Base-by-base conservation (phyloP, 164 flowering plant species). In the Houttuynia cordata region DNA sequence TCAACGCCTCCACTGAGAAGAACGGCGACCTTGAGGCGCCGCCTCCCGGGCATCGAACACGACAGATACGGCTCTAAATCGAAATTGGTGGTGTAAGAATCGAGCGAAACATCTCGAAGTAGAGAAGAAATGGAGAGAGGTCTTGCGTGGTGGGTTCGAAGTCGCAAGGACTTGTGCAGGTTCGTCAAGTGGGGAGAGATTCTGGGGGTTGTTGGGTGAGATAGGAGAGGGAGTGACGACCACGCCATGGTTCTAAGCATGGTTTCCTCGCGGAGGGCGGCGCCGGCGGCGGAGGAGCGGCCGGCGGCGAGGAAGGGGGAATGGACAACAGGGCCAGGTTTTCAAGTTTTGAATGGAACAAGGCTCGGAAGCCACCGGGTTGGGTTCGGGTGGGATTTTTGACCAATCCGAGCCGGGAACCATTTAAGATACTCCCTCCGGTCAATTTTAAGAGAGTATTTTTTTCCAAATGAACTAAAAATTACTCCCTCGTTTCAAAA, bases 1-100 rank as follows among this genome's bases (percentile, higher is more conserved):
- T 92, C 98, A 25, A 88, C 98, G 24, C 98, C 98, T 37, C 98
- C 98, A 63, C 98, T 92, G 60, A 92, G 68, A 41, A 92, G 84
- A 59, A 92, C 88, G 1, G 96, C 95, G 12, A 92, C 74, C 59
- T 74, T 84, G 62, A 83, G 87, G n/a, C 69, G 62, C 54, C 69
- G 62, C 54, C 68, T 75, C 13, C 70, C 68, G 15, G 93, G 89
- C 83, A 87, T 72, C 3, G 83, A 85, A 61, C 95, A 84, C 8
- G 83, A 76, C 1, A 88, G 80, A 34, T 67, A 80, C 17, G 83
- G 81, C 12, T 74, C 67, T n/a, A 82, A 59, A 24, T 63, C 69
- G 19, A 1, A 66, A 68, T 71, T 5, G 14, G 7, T 41, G 25
- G 56, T 34, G 24, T 37, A n/a, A 1, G 52, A 42, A 24, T 42